Evolutionary conservation across 371 early-diverging fungal genomes (phyloP), one percentile per base, ranked within the genome.

Genomic region (Nematocida homosporus): DNA sequence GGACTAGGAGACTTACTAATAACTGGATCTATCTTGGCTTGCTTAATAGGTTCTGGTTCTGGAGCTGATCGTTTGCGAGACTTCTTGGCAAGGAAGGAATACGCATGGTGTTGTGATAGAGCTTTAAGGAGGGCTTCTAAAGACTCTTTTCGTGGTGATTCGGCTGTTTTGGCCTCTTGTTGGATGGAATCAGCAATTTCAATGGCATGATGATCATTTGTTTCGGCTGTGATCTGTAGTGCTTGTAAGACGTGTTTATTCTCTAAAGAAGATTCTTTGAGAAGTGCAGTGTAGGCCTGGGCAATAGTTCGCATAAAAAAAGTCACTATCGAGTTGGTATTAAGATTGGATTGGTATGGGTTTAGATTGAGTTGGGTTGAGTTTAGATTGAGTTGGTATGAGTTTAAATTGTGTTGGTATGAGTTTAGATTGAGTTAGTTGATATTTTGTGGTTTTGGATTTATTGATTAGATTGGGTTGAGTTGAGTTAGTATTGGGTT

Each of bases 221-320:
- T 72, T 72, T 72, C 75, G 8, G 75, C 75, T 16, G 63, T 47
- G 13, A 13, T 10, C 51, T 72, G 60, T 3, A 72, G 44, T 23
- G 75, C 75, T 37, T 47, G 40, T 2, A 72, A n/a, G 27, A 44
- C 23, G 40, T 59, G 63, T 51, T 72, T 72, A 27, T 51, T 72
- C 13, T 13, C 34, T 20, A 63, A 35, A 25, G 60, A 40, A 20
- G 59, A n/a, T 29, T 23, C 53, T n/a, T 37, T 34, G 16, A 72
- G 35, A 8, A 72, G 75, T 8, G 8, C 50, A 2, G 20, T 35
- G 52, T 59, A 72, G 44, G 60, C 75, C 52, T 61, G 60, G 18
- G 23, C 5, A 35, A 32, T 56, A 42, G 6, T 41, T 23, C n/a
- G n/a, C 75, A 60, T 61, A 42, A 63, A 72, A 72, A 72, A 42